phyloP scores from a whole-genome alignment of 2,329 filamentous ascomycete genomes.

The Aureobasidium lini region DNA sequence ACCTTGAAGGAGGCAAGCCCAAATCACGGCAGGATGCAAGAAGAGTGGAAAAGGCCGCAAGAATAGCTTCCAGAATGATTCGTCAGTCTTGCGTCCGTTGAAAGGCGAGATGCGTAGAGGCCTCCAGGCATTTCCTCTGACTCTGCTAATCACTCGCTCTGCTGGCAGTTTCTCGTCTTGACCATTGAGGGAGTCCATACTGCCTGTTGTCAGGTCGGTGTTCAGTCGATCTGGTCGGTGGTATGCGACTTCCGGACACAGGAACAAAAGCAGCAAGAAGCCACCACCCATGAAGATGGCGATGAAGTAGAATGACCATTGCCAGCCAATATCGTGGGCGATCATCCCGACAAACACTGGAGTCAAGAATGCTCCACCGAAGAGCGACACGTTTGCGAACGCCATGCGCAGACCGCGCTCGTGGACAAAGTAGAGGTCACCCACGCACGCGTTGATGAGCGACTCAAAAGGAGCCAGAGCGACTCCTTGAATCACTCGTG shows the following conservation, averaged over 20 bases:
- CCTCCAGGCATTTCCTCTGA: conserved; percentile 1
- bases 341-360: conserved; percentile 89
- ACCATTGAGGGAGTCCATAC: neutral
- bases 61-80: conserved; percentile 59
- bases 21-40: conserved; percentile 76
- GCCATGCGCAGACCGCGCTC: conserved; percentile 80
- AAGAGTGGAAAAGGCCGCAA: conserved; percentile 75
- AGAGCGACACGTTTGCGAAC: conserved; percentile 62
- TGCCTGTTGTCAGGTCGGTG: conserved; percentile 49
- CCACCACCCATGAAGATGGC: conserved; percentile 71
- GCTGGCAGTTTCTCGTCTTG: neutral
- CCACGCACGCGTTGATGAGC: conserved; percentile 79
- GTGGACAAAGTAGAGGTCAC: conserved; percentile 86
- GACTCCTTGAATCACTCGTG: conserved; percentile 78
- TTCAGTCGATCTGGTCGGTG: conserved; percentile 60
- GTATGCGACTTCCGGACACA: conserved; percentile 81
- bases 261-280: conserved; percentile 64
- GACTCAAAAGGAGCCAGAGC: conserved; percentile 85
- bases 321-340: conserved; percentile 66
- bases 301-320: conserved; percentile 83
- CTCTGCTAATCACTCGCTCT: neutral
- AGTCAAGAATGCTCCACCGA: conserved; percentile 66
- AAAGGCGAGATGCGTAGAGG: conserved; percentile 58
- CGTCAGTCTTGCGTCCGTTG: conserved; percentile 74
- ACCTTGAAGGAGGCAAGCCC: conserved; percentile 75